phyloP scores from a whole-genome alignment of 352 stramenopile species.

The Globisporangium uncinulatum region DNA sequence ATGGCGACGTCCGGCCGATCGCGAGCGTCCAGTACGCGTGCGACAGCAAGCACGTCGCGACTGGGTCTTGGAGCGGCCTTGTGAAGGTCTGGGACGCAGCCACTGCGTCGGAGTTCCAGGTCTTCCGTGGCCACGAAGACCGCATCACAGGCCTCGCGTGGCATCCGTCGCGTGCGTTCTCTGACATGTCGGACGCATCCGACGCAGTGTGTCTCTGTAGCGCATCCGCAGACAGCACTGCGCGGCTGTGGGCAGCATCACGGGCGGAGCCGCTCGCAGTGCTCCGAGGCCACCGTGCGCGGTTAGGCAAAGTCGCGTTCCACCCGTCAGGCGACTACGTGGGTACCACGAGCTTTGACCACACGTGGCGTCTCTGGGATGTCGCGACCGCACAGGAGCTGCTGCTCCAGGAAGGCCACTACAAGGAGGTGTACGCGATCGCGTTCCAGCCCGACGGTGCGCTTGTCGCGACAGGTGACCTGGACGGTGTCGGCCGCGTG shows the following conservation, averaged over 20 bases:
- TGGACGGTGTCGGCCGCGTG: slow-evolving; percentile 90
- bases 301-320: slow-evolving; percentile 89
- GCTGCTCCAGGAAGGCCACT: slow-evolving; percentile 96
- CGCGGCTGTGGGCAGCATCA: slow-evolving; percentile 60
- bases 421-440: slow-evolving; percentile 93
- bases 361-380: slow-evolving; percentile 98
- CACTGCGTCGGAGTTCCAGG: slow-evolving; percentile 53
- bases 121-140: slow-evolving; percentile 84
- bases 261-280: slow-evolving; percentile 50
- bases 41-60: slow-evolving; percentile 70
- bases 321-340: slow-evolving; percentile 92
- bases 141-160: slow-evolving; percentile 85
- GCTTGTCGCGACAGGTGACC: slow-evolving; percentile 92
- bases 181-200: slow-evolving; percentile 51
- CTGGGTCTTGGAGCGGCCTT: slow-evolving; percentile 90
- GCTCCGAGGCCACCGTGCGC: slow-evolving; percentile 64
- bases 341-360: slow-evolving; percentile 95
- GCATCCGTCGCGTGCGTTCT: slow-evolving; percentile 54
- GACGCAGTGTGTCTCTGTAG: slow-evolving; percentile 67
- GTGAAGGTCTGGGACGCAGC: slow-evolving; percentile 93
- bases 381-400: slow-evolving; percentile 89
- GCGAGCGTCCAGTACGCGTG: slow-evolving; percentile 61
- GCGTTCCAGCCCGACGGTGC: slow-evolving; percentile 95
- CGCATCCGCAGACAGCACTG: slow-evolving; percentile 73
- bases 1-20: slow-evolving; percentile 90